Base-by-base conservation (phyloP, 345 rosid species). In the Eutrema yunnanense region DNA sequence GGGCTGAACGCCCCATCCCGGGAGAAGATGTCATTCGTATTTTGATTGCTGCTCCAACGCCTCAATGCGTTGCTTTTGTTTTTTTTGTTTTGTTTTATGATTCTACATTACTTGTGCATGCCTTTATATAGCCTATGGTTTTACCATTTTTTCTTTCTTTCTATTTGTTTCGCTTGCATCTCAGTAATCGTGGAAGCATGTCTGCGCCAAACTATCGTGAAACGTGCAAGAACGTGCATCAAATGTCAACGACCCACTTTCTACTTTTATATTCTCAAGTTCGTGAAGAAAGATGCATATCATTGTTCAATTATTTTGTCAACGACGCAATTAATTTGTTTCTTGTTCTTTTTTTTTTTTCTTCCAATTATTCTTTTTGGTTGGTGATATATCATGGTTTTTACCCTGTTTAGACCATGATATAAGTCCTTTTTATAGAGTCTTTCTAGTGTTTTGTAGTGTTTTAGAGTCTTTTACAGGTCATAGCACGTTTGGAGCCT, bases 1-100 rank as follows among this genome's bases (percentile, higher is more conserved):
- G 65, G 65, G 77, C 49, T 14, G 71, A 65, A 56, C 65, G 77
- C 71, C 77, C 71, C 71, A 73, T 73, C 77, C 71, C 77, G 34
- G 36, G 50, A 44, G 50, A 73, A 73, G 57, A 65, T 65, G 61
- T 65, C 77, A 73, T 73, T 36, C 36, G 50, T 47, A 38, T 58
- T 55, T 27, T 56, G 63, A 10, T 64, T 64, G 41, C 58, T 73
- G 22, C 22, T 19, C 22, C 22, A 19, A 19, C 22, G 22, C 22
- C 22, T 19, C 22, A 19, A 19, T 19, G 22, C 22, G 22, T 19
- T 73, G 41, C 41, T 44, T 54, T 42, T 62, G 52, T 4, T 29
- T 30, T 60, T 32, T 9, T 62, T 16, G 16, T 16, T 47, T 71
- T 52, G 46, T 47, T 65, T 27, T 65, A 47, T 73, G 26, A 40